Conservation (phyloP, 2,329 filamentous ascomycete genomes). For the Mycogone perniciosa region DNA sequence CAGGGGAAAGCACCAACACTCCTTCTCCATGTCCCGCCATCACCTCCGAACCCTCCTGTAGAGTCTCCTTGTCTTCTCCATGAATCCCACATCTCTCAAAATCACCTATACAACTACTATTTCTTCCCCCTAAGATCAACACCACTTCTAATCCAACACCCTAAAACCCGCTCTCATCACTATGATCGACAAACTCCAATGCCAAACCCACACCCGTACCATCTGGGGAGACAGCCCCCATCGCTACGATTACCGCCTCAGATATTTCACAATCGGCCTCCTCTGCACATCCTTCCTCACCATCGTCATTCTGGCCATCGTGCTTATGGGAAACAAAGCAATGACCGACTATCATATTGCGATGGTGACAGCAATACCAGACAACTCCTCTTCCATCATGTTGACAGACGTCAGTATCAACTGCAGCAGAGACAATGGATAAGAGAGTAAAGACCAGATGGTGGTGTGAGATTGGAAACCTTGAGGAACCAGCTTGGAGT, state of each 20-base stretch:
- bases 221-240: constrained; percentile 22
- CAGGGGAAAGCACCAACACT: no score
- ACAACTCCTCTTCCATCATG: neutral
- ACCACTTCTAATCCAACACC: neutral
- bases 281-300: constrained; percentile 19
- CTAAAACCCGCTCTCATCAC: neutral
- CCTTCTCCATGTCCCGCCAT: no score
- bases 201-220: constrained; percentile 24
- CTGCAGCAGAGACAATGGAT: no score
- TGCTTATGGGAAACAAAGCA: constrained; percentile 13
- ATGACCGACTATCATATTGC: constrained; percentile 2
- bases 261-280: constrained; percentile 21
- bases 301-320: constrained; percentile 17
- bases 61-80: no score
- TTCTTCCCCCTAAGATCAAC: neutral
- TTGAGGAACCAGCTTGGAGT: no score
- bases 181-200: constrained; percentile 23
- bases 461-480: no score
- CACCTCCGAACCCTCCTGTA: no score
- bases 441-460: no score
- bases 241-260: constrained; percentile 20
- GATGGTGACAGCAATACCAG: neutral
- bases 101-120: neutral
- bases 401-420: neutral
- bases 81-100: no score